phyloP scores from a whole-genome alignment of 2,329 filamentous ascomycete genomes.

The Alternaria sp. region DNA sequence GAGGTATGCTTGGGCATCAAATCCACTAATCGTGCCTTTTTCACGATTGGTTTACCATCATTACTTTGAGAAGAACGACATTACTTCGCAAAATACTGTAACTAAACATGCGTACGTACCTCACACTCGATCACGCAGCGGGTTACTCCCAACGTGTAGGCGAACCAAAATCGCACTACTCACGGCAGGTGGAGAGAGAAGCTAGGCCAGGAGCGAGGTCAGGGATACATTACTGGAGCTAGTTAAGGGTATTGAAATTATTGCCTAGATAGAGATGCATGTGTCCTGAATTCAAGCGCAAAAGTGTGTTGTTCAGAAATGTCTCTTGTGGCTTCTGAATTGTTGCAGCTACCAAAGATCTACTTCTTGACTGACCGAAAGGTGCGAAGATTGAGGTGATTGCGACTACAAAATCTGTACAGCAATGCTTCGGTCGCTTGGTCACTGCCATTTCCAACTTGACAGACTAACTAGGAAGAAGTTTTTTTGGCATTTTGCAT shows the following conservation, averaged over 20 bases:
- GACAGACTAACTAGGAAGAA: no score
- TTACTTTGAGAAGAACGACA: neutral
- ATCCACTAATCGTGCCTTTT: conserved; percentile 7
- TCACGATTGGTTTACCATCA: neutral
- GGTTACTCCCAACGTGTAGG: no score
- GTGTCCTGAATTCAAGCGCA: neutral
- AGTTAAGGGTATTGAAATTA: neutral
- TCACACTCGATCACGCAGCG: no score
- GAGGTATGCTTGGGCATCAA: conserved; percentile 16
- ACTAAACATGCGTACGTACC: no score
- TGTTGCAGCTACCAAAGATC: no score
- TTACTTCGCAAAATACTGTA: neutral
- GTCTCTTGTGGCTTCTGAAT: neutral
- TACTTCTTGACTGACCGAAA: no score
- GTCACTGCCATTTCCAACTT: neutral
- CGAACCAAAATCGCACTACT: no score
- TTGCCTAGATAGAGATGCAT: neutral
- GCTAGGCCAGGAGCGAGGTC: neutral
- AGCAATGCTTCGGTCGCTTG: neutral
- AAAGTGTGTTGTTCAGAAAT: neutral
- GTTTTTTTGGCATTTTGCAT: no score
- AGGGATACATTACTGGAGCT: neutral
- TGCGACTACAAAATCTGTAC: no score
- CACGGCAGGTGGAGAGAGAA: neutral
- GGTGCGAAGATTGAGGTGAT: no score